Percentiles rank a stretch among this genome's conserved stretches.
These are phyloP conservation scores for Aspergillus indologenus DNA, from an alignment of 495 filamentous ascomycete species.

Conservation along the genomic window DNA sequence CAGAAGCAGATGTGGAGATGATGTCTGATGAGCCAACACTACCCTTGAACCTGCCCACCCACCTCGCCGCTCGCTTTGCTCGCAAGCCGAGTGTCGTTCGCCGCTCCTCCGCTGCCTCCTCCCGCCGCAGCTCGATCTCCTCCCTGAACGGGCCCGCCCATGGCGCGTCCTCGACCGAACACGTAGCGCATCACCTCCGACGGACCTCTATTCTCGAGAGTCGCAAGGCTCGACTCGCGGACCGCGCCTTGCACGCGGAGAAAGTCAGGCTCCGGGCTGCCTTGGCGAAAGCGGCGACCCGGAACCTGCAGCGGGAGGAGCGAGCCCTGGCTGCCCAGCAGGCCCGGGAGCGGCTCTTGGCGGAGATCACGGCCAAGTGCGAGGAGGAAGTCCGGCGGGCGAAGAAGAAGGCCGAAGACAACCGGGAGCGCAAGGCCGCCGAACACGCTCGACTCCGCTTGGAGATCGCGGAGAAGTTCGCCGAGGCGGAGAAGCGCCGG, in stretches of 20 bases:
- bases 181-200: slow-evolving; percentile 86
- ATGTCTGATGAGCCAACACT: slow-evolving; percentile 41
- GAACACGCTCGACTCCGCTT: slow-evolving; percentile 70
- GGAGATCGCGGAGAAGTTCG: slow-evolving; percentile 86
- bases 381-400: slow-evolving; percentile 93
- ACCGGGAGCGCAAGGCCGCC: slow-evolving; percentile 84
- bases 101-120: slow-evolving; percentile 81
- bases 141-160: slow-evolving; percentile 65
- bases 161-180: slow-evolving; percentile 69
- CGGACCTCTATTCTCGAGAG: slow-evolving; percentile 89
- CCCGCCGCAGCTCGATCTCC: slow-evolving; percentile 84
- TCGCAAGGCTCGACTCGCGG: slow-evolving; percentile 88
- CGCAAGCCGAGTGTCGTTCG: slow-evolving; percentile 65
- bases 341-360: slow-evolving; percentile 84
- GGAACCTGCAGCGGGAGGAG: slow-evolving; percentile 67
- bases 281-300: slow-evolving; percentile 73
- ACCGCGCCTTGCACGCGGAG: slow-evolving; percentile 91
- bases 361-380: slow-evolving; percentile 89
- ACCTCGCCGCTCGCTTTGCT: slow-evolving; percentile 84
- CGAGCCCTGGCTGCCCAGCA: slow-evolving; percentile 85
- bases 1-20: slow-evolving; percentile 44
- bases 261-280: slow-evolving; percentile 91
- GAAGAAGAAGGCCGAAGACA: slow-evolving; percentile 88
- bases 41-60: slow-evolving; percentile 65
- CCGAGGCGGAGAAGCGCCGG: slow-evolving; percentile 77